phyloP scores from a whole-genome alignment of 257 asterid species.

The Paulownia fortunei region DNA sequence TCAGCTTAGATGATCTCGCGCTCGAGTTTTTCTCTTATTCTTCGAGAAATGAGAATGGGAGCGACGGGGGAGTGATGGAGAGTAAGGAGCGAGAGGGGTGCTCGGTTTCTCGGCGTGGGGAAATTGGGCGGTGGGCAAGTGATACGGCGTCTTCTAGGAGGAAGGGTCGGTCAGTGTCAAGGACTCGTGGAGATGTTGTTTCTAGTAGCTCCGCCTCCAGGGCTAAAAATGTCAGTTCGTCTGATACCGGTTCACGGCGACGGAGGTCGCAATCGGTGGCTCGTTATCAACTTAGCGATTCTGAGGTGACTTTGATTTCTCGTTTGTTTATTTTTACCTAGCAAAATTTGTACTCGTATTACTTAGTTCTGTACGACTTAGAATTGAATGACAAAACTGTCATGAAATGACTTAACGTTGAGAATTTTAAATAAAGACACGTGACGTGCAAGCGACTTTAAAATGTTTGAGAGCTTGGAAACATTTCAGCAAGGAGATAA shows the following conservation, averaged over 20 bases:
- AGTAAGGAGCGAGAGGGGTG: constrained; percentile 43
- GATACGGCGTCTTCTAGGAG: constrained; percentile 71
- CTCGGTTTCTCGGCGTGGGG: constrained; percentile 39
- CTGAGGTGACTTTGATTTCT: constrained; percentile 44
- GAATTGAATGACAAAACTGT: background rate
- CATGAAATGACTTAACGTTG: too few relatives aligned
- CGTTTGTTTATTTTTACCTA: background rate
- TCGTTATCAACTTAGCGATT: constrained; percentile 51
- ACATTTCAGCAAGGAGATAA: too few relatives aligned
- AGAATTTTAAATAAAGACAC: too few relatives aligned
- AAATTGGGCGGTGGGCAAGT: constrained; percentile 64
- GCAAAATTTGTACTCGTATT: background rate
- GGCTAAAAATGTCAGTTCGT: constrained; percentile 33
- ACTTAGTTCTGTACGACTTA: background rate
- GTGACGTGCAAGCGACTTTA: background rate
- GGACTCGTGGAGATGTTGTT: constrained; percentile 34
- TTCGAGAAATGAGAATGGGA: constrained; percentile 30
- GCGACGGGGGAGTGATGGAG: constrained; percentile 31
- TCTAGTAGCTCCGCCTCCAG: constrained; percentile 28
- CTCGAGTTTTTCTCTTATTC: constrained; percentile 54
- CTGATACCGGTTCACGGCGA: constrained; percentile 50
- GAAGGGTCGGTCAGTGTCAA: constrained; percentile 71
- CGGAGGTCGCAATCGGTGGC: constrained; percentile 66
- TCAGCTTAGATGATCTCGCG: constrained; percentile 73
- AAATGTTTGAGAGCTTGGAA: background rate